Conservation (phyloP, 2,329 filamentous ascomycete genomes). For the Cercospora beticola region DNA sequence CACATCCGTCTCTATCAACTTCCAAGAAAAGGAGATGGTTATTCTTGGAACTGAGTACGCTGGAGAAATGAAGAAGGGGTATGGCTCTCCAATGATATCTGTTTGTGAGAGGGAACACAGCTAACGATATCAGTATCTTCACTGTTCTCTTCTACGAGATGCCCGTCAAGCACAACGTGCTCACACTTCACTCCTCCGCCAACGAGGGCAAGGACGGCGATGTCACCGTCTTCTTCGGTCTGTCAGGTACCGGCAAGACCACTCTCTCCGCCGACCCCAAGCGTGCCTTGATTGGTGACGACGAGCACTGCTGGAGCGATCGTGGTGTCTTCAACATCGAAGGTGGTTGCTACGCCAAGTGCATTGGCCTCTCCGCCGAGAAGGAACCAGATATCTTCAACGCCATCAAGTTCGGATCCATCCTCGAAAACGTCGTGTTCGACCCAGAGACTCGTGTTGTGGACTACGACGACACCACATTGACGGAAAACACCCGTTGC, state of each 20-base stretch:
- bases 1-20: conserved; percentile 98
- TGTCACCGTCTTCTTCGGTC: conserved; percentile 98
- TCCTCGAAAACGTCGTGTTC: conserved; percentile 98
- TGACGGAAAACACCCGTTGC: conserved; percentile 97
- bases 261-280: conserved; percentile 96
- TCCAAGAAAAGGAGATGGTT: conserved; percentile 99
- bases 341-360: conserved; percentile 99
- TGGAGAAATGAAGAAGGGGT: conserved; percentile 36
- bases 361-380: conserved; percentile 92
- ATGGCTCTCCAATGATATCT: neutral
- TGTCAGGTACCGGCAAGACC: conserved; percentile 98
- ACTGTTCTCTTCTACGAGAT: conserved; percentile 99
- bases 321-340: conserved; percentile 98
- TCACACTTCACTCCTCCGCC: conserved; percentile 96
- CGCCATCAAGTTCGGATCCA: conserved; percentile 94
- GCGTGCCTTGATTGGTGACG: conserved; percentile 92
- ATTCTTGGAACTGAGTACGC: conserved; percentile 99
- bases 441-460: conserved; percentile 84
- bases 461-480: conserved; percentile 90
- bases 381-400: conserved; percentile 98
- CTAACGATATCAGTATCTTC: conserved; percentile 64
- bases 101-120: conserved; percentile 40
- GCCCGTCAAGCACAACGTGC: conserved; percentile 98
- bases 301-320: conserved; percentile 99
- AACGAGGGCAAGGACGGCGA: conserved; percentile 95